phyloP scores from a whole-genome alignment of 495 filamentous ascomycete genomes.

The Penicillium coprophilum region DNA sequence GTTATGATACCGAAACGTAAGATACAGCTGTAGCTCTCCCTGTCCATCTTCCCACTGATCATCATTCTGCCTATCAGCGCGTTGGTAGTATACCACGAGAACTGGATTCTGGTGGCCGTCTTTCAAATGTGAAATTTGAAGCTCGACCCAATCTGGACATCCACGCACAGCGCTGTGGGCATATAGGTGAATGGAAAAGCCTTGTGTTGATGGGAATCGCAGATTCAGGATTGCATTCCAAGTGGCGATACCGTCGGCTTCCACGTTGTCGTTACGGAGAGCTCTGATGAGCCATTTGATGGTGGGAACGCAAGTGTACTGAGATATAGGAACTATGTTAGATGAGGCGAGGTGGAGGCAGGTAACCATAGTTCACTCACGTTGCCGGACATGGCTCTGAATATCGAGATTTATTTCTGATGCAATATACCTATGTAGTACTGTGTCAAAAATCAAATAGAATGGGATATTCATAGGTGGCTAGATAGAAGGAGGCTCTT shows the following conservation, averaged over 20 bases:
- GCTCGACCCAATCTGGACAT: background rate
- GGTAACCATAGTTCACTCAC: background rate
- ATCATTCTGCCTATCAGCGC: background rate
- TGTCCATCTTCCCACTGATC: background rate
- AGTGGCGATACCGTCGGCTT: background rate
- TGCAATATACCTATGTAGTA: background rate
- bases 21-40: background rate
- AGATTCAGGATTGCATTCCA: slow-evolving; percentile 1
- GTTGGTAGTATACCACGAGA: background rate
- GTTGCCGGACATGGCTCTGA: background rate
- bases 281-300: background rate
- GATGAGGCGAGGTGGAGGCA: background rate
- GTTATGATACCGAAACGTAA: background rate
- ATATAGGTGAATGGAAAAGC: background rate
- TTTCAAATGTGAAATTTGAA: background rate
- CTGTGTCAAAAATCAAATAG: background rate
- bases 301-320: background rate
- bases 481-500: background rate
- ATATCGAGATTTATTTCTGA: background rate
- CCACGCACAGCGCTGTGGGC: background rate
- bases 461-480: background rate
- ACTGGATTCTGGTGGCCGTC: background rate
- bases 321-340: background rate
- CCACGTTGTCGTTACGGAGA: background rate
- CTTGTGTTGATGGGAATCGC: background rate